Conservation (phyloP, 768 basidiomycete genomes). For the Tephrocybe sp. region DNA sequence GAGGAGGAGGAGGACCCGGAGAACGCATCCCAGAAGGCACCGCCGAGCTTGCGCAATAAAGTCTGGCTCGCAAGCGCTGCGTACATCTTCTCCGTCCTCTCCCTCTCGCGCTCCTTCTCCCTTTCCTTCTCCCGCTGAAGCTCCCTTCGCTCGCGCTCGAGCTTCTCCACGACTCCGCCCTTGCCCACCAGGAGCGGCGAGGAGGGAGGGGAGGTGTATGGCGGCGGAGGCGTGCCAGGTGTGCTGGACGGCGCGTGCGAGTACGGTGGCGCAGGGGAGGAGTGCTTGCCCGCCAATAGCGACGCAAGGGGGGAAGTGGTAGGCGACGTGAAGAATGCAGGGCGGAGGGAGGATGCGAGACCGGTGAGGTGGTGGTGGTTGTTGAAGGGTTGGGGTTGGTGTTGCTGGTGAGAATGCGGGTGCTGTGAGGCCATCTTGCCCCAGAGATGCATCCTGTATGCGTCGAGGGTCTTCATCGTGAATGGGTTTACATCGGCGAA, state of each 20-base stretch:
- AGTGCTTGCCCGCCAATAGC: slow-evolving; percentile 50
- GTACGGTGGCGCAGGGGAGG: slow-evolving; percentile 15
- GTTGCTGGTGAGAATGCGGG: slow-evolving; percentile 35
- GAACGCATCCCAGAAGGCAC: slow-evolving; percentile 90
- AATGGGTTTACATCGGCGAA: slow-evolving; percentile 83
- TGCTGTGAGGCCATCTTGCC: slow-evolving; percentile 84
- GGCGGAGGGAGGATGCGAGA: slow-evolving; percentile 40
- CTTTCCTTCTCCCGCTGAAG: slow-evolving; percentile 19
- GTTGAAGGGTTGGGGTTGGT: slow-evolving; percentile 27
- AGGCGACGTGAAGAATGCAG: slow-evolving; percentile 28
- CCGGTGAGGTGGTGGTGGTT: slow-evolving; percentile 33
- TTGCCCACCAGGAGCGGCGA: slow-evolving; percentile 36
- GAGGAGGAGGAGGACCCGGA: slow-evolving; percentile 41
- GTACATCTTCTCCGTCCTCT: slow-evolving; percentile 46
- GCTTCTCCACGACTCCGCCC: slow-evolving; percentile 27
- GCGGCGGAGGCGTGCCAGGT: slow-evolving; percentile 17
- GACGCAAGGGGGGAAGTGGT: slow-evolving; percentile 24
- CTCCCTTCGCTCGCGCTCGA: slow-evolving; percentile 21
- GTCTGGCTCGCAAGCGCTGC: slow-evolving; percentile 83
- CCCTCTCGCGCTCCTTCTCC: slow-evolving; percentile 27
- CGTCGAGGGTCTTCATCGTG: slow-evolving; percentile 85
- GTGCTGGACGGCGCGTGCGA: slow-evolving; percentile 13
- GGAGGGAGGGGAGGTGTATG: slow-evolving; percentile 37
- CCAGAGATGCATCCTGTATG: slow-evolving; percentile 92
- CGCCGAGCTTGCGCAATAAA: slow-evolving; percentile 64